Evolutionary conservation across 2,329 filamentous ascomycete genomes (phyloP), one percentile per base, ranked within the genome.

Genomic region (Ceratocystis ficicola): DNA sequence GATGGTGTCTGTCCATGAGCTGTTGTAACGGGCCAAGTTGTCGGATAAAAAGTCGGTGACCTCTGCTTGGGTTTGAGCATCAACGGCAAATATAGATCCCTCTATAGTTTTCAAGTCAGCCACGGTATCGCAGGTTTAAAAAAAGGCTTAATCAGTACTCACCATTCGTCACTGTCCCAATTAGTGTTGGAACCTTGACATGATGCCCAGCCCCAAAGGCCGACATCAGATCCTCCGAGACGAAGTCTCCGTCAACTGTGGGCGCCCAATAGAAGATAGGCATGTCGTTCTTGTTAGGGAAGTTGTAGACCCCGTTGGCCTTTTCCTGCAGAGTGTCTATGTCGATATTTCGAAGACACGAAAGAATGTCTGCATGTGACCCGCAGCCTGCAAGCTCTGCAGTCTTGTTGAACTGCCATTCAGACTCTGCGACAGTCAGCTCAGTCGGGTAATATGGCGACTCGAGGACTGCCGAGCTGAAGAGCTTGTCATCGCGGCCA

Each of bases 231-330:
- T 75, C 72, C 65, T 79, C 78, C 3, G 68, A 71, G 12, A 82
- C 69, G 8, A 81, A 70, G 4, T 75, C 75, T 6, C 78, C 80
- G 66, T 83, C 80, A 5, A 81, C 71, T 62, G 77, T 79, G 0
- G 80, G 80, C 2, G 77, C 76, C 77, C 77, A 83, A 73, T 80
- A 81, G 70, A 81, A 82, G 0, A 76, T 71, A 0, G 79, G 75
- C 1, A 69, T 66, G 7, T 68, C 70, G 2, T 70, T 68, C 3
- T 75, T 72, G 1, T 76, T 76, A 0, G 76, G 74, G 44, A 80
- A 81, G 1, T 76, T 70, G 1, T 72, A 74, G 7, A 74, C 74
- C 17, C 71, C 66, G 70, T 81, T 81, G 65, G 73, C 74, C 30
- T 61, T 63, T 10, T 69, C 68, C 70, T 81, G 78, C 2, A 82